Evolutionary conservation across 495 filamentous ascomycete species (phyloP).

Genomic region (Talaromyces thailandensis): DNA sequence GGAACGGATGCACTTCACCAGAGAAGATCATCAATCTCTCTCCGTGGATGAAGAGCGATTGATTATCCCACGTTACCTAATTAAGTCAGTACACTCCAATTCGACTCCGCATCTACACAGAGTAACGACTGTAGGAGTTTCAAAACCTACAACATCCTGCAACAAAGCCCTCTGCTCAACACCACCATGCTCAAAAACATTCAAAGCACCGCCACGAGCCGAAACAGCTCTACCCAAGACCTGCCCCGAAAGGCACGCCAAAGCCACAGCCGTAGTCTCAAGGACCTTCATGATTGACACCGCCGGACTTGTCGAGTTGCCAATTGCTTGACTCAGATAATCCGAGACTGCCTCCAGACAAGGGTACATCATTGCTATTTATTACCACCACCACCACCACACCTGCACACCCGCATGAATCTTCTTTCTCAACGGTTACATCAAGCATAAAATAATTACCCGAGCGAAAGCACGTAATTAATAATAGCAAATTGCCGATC

Average conservation of each 20-base stretch:
- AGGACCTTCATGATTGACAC: constrained; percentile 1
- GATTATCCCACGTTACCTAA: constrained; percentile 63
- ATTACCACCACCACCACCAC: neutral
- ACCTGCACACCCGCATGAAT: neutral
- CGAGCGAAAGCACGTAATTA: neutral
- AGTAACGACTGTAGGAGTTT: neutral
- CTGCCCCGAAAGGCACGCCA: constrained; percentile 27
- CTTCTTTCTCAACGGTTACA: neutral
- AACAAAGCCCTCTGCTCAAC: constrained; percentile 11
- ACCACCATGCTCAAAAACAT: constrained; percentile 12
- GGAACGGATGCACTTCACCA: constrained; percentile 65
- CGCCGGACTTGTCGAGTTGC: neutral
- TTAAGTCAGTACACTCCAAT: neutral
- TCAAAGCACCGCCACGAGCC: constrained; percentile 26
- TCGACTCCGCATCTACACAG: neutral
- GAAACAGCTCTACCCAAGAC: constrained; percentile 27
- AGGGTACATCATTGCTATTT: neutral
- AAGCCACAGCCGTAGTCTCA: constrained; percentile 5
- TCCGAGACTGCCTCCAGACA: neutral
- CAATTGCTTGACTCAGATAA: neutral
- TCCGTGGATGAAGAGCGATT: constrained; percentile 64
- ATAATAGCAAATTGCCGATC: neutral
- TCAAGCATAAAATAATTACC: neutral
- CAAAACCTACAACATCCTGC: constrained; percentile 18
- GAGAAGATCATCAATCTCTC: constrained; percentile 63